These are phyloP conservation scores for Medicago ruthenica DNA, from an alignment of 306 rosid genomes.

Conservation along the genomic window DNA sequence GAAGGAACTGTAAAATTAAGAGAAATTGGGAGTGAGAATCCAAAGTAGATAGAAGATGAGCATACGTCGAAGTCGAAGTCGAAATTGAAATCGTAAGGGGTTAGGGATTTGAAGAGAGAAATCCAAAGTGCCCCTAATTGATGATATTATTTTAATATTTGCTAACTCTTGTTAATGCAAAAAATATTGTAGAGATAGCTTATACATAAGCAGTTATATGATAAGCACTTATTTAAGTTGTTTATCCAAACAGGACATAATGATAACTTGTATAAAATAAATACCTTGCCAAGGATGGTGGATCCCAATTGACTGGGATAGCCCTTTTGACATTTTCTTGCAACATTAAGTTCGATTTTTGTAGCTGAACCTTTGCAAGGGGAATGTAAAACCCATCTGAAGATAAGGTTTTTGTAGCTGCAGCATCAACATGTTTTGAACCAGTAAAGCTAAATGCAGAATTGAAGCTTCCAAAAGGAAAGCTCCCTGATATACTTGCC, in stretches of 20 bases:
- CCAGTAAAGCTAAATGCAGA: conserved; percentile 93
- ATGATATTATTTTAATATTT: too few relatives aligned
- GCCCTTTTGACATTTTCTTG: conserved; percentile 70
- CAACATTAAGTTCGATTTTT: conserved; percentile 54
- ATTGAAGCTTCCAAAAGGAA: conserved; percentile 85
- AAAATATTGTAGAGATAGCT: too few relatives aligned
- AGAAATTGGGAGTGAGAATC: too few relatives aligned
- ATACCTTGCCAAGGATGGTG: conserved; percentile 73
- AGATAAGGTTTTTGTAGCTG: conserved; percentile 72
- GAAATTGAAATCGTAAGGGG: too few relatives aligned
- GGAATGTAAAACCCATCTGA: conserved; percentile 77
- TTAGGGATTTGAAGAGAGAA: background rate
- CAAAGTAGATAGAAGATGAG: too few relatives aligned
- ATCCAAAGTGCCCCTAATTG: background rate
- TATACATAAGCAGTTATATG: background rate
- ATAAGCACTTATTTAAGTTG: background rate
- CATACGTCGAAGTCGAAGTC: too few relatives aligned
- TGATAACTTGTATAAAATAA: conserved; percentile 38
- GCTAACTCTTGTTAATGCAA: too few relatives aligned
- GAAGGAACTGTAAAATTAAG: too few relatives aligned
- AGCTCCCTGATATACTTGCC: conserved; percentile 66
- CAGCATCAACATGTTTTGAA: conserved; percentile 69
- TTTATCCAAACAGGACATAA: too few relatives aligned
- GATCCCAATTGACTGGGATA: conserved; percentile 78
- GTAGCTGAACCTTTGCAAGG: conserved; percentile 77